Base-by-base conservation (phyloP, 2,329 filamentous ascomycete genomes). In the Xylaria sp. region DNA sequence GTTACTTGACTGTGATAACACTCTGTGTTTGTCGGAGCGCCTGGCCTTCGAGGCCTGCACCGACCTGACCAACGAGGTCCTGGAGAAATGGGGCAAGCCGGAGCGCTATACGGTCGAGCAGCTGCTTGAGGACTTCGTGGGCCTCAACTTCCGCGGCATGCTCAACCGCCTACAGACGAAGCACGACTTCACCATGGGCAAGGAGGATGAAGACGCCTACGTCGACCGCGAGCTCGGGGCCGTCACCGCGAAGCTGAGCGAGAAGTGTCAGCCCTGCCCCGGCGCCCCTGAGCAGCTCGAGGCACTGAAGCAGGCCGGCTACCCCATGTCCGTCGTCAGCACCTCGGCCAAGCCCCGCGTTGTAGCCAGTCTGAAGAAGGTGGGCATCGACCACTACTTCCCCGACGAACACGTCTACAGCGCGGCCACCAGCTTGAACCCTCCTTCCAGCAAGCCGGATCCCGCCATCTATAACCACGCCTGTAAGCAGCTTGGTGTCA, bases 71-170 rank as follows among this genome's bases (percentile, higher is more conserved):
- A 91, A 91, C 73, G 82, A 89, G 71, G 84, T 91, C 64, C 79
- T 91, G 65, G 79, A 82, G 67, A 84, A 83, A 69, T 78, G 84
- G 66, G 74, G 76, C 69, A 79, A 85, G 67, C 63, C 78, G 24
- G 79, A 83, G 52, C 84, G 82, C 67, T 91, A 90, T 77, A 88
- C 86, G 2, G 84, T 84, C 59, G 81, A 85, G 11, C 77, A 84
- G 66, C 83, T 91, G 55, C 85, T 91, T 69, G 77, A 81, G 59
- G 85, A 90, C 72, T 91, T 90, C 66, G 87, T 91, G 60, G 88
- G 88, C 63, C 85, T 89, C 71, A 91, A 90, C 78, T 91, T 91
- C 78, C 87, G 87, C 59, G 86, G 87, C 68, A 91, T 91, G 87
- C 84, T 91, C 72, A 72, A 79, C 53, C 81, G 80, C 51, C 79